Evolutionary conservation across 2,329 filamentous ascomycete species (phyloP), one percentile per base, ranked within the genome.

Genomic region (Exophiala alcalophila): DNA sequence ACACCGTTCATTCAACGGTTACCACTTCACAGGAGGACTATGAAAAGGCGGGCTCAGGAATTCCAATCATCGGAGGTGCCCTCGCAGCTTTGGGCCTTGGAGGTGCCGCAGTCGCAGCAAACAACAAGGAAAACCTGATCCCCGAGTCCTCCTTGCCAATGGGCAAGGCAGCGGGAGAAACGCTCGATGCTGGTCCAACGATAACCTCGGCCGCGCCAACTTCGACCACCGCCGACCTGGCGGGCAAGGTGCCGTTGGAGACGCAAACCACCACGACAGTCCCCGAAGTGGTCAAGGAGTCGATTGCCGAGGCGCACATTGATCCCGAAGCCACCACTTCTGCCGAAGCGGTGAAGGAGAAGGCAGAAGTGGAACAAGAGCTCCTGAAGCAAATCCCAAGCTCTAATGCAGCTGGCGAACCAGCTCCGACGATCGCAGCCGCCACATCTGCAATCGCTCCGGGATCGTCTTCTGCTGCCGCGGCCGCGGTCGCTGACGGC

Each of bases 141-240:
- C 87, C 88, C 12, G 87, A 94, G 67, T 91, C 86, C 5, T 86
- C 84, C 64, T 73, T 92, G 51, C 84, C 86, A 9, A 83, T 89
- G 63, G 76, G 74, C 28, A 59, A 59, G 26, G 60, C 58, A 3
- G 56, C 60, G 14, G 55, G 58, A 34, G 63, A 62, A 40, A 69
- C 67, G 34, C 66, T 68, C 38, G 74, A 81, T 54, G 76, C 71
- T 56, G 76, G 72, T n/a, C 62, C 55, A 57, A 68, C 55, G 55
- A 79, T 66, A 55, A 69, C 62, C 65, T 83, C 69, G 6, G 67
- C 66, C 7, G 74, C 66, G 10, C 72, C 76, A 2, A 61, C 55
- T 10, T 65, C 68, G 3, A 72, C 70, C 10, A 72, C 70, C 1
- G 65, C 69, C 11, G 67, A 59, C 8, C 57, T 73, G 24, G 70